Evolutionary conservation across 2,329 filamentous ascomycete species (phyloP).

Genomic region (Peltaster fructicola): DNA sequence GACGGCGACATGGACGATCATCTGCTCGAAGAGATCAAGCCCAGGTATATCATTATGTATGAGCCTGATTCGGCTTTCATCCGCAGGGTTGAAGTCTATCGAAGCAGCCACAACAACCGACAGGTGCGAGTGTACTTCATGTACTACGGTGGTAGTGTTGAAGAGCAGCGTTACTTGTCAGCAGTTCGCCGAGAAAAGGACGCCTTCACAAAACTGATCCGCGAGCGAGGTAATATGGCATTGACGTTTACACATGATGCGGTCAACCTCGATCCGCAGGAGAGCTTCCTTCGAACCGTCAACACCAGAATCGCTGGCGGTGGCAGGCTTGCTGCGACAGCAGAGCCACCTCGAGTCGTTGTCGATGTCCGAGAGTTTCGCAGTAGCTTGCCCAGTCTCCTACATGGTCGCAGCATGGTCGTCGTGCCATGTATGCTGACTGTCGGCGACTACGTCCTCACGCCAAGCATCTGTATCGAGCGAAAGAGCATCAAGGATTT

Average conservation of each 20-base stretch:
- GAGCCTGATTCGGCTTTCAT: slow-evolving; percentile 93
- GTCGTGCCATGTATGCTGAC: slow-evolving; percentile 91
- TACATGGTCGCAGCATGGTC: slow-evolving; percentile 75
- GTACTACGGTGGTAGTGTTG: slow-evolving; percentile 87
- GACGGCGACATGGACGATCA: slow-evolving; percentile 93
- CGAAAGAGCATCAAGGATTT: slow-evolving; percentile 85
- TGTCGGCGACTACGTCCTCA: slow-evolving; percentile 89
- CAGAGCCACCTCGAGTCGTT: slow-evolving; percentile 74
- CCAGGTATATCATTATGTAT: slow-evolving; percentile 96
- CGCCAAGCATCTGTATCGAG: slow-evolving; percentile 80
- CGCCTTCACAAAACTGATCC: slow-evolving; percentile 84
- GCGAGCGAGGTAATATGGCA: slow-evolving; percentile 81
- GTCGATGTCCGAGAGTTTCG: slow-evolving; percentile 95
- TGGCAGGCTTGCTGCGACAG: slow-evolving; percentile 65
- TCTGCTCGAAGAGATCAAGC: slow-evolving; percentile 83
- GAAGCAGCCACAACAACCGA: slow-evolving; percentile 77
- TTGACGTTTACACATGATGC: slow-evolving; percentile 62
- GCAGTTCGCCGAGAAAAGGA: slow-evolving; percentile 90
- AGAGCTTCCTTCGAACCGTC: slow-evolving; percentile 81
- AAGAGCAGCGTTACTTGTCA: slow-evolving; percentile 85
- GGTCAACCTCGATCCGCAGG: slow-evolving; percentile 62
- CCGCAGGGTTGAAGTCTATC: slow-evolving; percentile 82
- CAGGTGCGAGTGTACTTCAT: slow-evolving; percentile 90
- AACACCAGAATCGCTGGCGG: slow-evolving; percentile 95
- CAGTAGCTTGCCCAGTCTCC: slow-evolving; percentile 73